Base-by-base conservation (phyloP, 2,329 filamentous ascomycete species). In the Clonostachys rosea region DNA sequence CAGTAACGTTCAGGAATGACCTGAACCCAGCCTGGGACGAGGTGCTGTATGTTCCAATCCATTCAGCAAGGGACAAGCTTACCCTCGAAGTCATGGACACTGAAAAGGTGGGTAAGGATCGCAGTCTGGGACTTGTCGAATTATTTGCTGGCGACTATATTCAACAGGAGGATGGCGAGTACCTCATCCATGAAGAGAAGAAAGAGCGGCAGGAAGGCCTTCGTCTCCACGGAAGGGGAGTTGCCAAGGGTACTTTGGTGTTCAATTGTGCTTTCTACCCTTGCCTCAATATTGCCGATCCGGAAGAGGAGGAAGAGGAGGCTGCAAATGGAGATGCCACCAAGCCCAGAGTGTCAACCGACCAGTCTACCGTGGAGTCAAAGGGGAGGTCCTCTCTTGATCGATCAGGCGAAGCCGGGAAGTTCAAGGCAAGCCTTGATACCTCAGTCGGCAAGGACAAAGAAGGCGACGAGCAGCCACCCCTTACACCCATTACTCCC, bases 11-110 rank as follows among this genome's bases (percentile, higher is more conserved):
- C 74, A 85, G 90, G 63, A 99, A 96, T 69, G 95, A 96, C 52
- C 81, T 99, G 49, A 90, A 95, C 62, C 94, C 94, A 3, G 87
- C 94, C 46, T 99, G 89, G 85, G 91, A 99, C 59, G 94, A 99
- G 67, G 84, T 99, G 20, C 79, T 96, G 18, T 99, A 99, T 61
- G 79, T 99, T 1, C 92, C 95, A 2, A 80, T 99, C 48, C 92
- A 96, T 64, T 91, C 86, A 7, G 59, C 79, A 13, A 86, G 89
- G 34, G 94, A 99, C 64, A 90, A 87, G 59, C 74, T 99, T 33
- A 83, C 84, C 1, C 70, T 99, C 16, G 94, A 99, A 65, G 91
- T 97, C 54, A 96, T 99, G 92, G 94, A 99, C 58, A 84, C 94
- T 51, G 94, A 99, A 68, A 91, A 84, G 56, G 78, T 97, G 60